A percentile compares a stretch with the other conserved stretches of the same genome.
These are phyloP conservation scores for Taiozyma sp. DNA, from an alignment of 1,139 yeast genomes.

Conservation along the genomic window DNA sequence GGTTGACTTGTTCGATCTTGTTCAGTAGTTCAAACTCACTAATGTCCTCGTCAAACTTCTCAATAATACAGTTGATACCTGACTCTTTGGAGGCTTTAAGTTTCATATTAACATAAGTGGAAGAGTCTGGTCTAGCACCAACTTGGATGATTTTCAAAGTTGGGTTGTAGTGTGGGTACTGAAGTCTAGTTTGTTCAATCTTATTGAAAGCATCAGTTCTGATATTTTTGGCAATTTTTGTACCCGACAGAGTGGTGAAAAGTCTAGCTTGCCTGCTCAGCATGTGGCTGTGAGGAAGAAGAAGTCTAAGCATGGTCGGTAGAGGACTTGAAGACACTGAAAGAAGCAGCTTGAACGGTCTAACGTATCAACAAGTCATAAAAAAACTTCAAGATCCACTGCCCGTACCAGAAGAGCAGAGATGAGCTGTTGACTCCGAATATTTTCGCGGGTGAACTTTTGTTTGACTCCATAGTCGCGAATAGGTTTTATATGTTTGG, in stretches of 20 bases:
- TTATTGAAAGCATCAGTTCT: conserved; percentile 37
- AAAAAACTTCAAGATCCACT: neutral
- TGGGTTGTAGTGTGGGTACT: conserved; percentile 53
- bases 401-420: neutral
- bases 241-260: conserved; percentile 35
- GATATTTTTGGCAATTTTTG: conserved; percentile 29
- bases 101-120: conserved; percentile 94
- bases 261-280: conserved; percentile 19
- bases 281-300: neutral
- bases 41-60: conserved; percentile 56
- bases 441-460: neutral
- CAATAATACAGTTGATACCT: conserved; percentile 62
- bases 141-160: conserved; percentile 70
- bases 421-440: neutral
- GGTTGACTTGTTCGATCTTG: conserved; percentile 58
- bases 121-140: conserved; percentile 84
- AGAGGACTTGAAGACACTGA: neutral
- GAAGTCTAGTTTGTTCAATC: conserved; percentile 41
- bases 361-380: neutral
- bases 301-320: neutral
- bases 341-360: neutral
- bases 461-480: neutral
- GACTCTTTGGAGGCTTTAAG: conserved; percentile 88
- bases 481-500: too few species aligned
- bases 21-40: conserved; percentile 55